Conservation (phyloP, 2,329 filamentous ascomycete genomes). For the Stagonosporopsis chrysanthemi region DNA sequence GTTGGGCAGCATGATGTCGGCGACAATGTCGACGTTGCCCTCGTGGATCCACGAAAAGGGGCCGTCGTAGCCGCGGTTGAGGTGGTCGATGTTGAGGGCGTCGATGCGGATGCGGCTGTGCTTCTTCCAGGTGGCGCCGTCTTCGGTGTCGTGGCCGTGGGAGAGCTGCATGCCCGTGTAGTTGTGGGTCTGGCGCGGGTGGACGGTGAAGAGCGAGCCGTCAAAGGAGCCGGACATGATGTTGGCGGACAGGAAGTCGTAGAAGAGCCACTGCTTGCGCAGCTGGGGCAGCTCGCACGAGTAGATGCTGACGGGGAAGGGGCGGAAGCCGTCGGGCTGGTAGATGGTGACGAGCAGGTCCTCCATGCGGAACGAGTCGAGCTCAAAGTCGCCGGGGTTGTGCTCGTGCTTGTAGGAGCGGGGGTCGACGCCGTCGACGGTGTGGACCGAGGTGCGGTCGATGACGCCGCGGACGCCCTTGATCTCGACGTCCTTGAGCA, state of each 20-base stretch:
- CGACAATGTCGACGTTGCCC: slow-evolving; percentile 94
- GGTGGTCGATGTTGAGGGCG: slow-evolving; percentile 90
- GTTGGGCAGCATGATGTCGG: slow-evolving; percentile 91
- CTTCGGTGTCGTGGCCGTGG: slow-evolving; percentile 65
- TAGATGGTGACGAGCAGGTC: slow-evolving; percentile 91
- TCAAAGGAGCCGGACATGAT: slow-evolving; percentile 97
- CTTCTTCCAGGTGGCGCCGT: slow-evolving; percentile 87
- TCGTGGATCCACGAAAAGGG: slow-evolving; percentile 98
- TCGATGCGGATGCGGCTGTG: slow-evolving; percentile 92
- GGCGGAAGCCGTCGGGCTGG: slow-evolving; percentile 89
- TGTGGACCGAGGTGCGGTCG: slow-evolving; percentile 83
- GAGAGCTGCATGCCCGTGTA: slow-evolving; percentile 70
- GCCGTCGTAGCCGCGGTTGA: slow-evolving; percentile 90
- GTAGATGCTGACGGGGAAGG: slow-evolving; percentile 94
- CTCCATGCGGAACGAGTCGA: slow-evolving; percentile 95
- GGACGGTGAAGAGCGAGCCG: slow-evolving; percentile 95
- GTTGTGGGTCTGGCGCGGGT: slow-evolving; percentile 88
- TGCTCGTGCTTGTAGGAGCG: slow-evolving; percentile 88
- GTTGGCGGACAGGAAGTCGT: slow-evolving; percentile 93
- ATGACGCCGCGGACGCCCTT: slow-evolving; percentile 92
- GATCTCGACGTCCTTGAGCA: slow-evolving; percentile 90
- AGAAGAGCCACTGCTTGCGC: slow-evolving; percentile 96
- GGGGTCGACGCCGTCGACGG: slow-evolving; percentile 77
- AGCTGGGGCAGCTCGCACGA: slow-evolving; percentile 92
- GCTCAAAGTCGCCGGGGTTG: slow-evolving; percentile 91